Conservation (phyloP, 306 rosid genomes). For the Prosopis cineraria region DNA sequence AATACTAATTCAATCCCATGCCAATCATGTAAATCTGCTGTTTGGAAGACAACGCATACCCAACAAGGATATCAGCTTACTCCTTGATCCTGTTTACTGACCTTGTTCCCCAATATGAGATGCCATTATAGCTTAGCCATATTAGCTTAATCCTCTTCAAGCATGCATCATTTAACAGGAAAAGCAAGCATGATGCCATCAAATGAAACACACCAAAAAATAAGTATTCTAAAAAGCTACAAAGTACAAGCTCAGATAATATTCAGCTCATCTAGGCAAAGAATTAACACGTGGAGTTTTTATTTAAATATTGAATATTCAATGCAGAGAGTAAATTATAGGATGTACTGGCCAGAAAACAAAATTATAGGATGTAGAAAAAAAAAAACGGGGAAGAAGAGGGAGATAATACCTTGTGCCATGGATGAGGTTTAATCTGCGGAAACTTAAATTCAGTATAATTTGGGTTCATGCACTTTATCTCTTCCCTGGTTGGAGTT, state of each 20-base stretch:
- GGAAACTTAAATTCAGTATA: constrained; percentile 97
- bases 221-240: background rate
- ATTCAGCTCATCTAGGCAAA: constrained; percentile 20
- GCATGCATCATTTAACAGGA: background rate
- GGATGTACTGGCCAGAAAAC: no score
- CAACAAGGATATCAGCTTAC: constrained; percentile 13
- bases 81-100: constrained; percentile 2
- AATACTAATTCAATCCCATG: constrained; percentile 18
- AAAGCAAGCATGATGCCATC: constrained; percentile 22
- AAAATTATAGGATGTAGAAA: background rate
- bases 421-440: constrained; percentile 99
- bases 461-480: constrained; percentile 99
- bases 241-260: constrained; percentile 16
- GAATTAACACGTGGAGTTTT: constrained; percentile 15
- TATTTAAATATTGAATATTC: constrained; percentile 14
- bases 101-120: constrained; percentile 5
- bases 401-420: constrained; percentile 79
- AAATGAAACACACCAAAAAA: background rate
- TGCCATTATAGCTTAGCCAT: constrained; percentile 14
- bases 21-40: background rate
- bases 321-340: constrained; percentile 14
- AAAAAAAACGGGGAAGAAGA: background rate
- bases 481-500: constrained; percentile 99
- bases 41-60: constrained; percentile 10
- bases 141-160: constrained; percentile 8